These are phyloP conservation scores for Megacollybia marginata DNA, from an alignment of 768 basidiomycete species.

Conservation along the genomic window DNA sequence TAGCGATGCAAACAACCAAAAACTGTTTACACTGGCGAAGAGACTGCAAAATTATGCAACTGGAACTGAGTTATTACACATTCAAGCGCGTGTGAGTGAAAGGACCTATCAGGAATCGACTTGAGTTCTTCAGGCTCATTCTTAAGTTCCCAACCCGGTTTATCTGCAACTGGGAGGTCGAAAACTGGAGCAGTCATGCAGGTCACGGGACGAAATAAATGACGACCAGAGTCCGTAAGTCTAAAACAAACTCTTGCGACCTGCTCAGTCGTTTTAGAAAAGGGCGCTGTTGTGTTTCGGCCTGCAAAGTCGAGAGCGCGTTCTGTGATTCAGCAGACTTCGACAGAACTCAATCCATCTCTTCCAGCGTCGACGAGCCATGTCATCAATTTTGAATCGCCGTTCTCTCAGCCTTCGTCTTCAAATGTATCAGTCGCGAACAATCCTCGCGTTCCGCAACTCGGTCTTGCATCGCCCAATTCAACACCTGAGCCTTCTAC, in stretches of 20 bases:
- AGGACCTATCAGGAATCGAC: conserved; percentile 51
- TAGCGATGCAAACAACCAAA: conserved; percentile 5
- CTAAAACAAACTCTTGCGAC: background rate
- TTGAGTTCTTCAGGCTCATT: conserved; percentile 39
- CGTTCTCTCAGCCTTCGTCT: background rate
- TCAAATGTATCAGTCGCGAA: background rate
- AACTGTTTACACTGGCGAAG: conserved; percentile 55
- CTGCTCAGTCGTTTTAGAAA: conserved; percentile 38
- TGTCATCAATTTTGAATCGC: background rate
- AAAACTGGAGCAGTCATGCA: conserved; percentile 16
- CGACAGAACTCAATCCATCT: conserved; percentile 3
- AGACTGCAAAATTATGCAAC: conserved; percentile 58
- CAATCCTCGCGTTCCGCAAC: background rate
- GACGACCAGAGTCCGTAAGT: conserved; percentile 64
- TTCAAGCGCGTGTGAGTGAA: background rate
- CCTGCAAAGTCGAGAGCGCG: conserved; percentile 55
- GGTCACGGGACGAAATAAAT: conserved; percentile 21
- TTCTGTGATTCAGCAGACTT: conserved; percentile 18
- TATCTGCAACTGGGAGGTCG: conserved; percentile 48
- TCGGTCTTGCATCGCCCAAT: background rate
- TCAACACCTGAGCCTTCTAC: background rate
- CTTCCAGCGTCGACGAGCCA: background rate
- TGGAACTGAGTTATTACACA: conserved; percentile 16
- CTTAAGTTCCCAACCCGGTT: conserved; percentile 54
- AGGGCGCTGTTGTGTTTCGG: conserved; percentile 62